phyloP scores from a whole-genome alignment of 2,329 filamentous ascomycete species.

The Sporothrix brasiliensis region DNA sequence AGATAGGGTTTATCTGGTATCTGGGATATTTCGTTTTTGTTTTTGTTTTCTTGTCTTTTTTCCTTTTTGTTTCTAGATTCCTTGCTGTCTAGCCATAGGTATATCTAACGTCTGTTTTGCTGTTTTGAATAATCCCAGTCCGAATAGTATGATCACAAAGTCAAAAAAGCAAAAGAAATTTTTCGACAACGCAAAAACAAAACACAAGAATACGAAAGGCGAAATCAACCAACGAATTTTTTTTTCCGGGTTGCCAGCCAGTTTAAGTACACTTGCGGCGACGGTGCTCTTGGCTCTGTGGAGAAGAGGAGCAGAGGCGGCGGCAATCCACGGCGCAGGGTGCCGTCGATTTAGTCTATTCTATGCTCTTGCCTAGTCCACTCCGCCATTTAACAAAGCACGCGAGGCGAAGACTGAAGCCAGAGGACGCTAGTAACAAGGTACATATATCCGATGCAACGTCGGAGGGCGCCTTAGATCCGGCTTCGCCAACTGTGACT shows the following conservation, averaged over 20 bases:
- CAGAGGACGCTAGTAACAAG: neutral
- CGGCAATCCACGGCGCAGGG: conserved; percentile 14
- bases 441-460: conserved; percentile 10
- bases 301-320: conserved; percentile 9
- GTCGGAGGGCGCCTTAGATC: neutral
- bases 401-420: neutral
- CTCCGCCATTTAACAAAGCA: neutral
- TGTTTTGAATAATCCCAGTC: conserved; percentile 7
- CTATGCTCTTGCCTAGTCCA: neutral
- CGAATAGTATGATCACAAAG: neutral
- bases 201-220: neutral
- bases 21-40: neutral
- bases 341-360: neutral
- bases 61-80: conserved; percentile 26
- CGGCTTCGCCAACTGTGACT: neutral
- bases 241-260: conserved; percentile 13
- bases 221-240: neutral
- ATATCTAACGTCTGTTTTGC: conserved; percentile 26
- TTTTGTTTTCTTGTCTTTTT: conserved; percentile 5
- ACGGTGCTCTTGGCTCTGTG: conserved; percentile 17
- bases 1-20: conserved; percentile 10
- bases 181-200: neutral
- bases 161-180: neutral
- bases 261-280: conserved; percentile 17
- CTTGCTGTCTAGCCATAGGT: conserved; percentile 27